Conservation (phyloP, 768 basidiomycete genomes). For the Rickenella mellea region DNA sequence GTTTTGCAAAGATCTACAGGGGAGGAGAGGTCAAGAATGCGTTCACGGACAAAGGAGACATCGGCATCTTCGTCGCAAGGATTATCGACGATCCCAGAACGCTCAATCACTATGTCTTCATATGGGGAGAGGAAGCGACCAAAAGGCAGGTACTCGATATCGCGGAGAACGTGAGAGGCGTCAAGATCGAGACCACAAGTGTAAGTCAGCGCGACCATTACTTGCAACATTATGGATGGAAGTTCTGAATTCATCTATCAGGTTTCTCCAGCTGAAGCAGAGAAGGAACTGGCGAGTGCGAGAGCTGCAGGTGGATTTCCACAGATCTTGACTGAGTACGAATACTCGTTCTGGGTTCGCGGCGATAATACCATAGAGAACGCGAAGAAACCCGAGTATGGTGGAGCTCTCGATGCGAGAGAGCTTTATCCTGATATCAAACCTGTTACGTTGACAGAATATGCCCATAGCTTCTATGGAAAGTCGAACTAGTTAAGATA, state of each 20-base stretch:
- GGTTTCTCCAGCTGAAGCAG: no score
- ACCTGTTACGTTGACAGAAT: conserved; percentile 12
- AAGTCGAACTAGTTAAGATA: no score
- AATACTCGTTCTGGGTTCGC: conserved; percentile 15
- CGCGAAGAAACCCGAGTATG: conserved; percentile 9
- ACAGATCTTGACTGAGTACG: no score
- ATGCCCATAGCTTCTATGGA: conserved; percentile 14
- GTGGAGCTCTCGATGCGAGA: conserved; percentile 18
- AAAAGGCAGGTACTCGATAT: conserved; percentile 10
- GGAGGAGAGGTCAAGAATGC: conserved; percentile 12
- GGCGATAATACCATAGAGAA: conserved; percentile 21
- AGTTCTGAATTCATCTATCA: no score
- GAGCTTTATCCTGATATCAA: conserved; percentile 21
- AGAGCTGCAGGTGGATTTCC: no score
- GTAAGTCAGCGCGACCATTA: no score
- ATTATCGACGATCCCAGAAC: conserved; percentile 23
- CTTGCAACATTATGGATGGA: no score
- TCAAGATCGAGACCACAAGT: neutral
- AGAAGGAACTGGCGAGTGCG: no score
- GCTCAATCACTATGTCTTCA: conserved; percentile 20
- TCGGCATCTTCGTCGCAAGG: conserved; percentile 19
- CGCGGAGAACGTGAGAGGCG: neutral
- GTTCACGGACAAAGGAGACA: conserved; percentile 16
- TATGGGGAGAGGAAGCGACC: conserved; percentile 17
- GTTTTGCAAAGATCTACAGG: conserved; percentile 7